These are phyloP conservation scores for Cerioporus squamosus DNA, from an alignment of 1,284 basidiomycete genomes.

Conservation along the genomic window DNA sequence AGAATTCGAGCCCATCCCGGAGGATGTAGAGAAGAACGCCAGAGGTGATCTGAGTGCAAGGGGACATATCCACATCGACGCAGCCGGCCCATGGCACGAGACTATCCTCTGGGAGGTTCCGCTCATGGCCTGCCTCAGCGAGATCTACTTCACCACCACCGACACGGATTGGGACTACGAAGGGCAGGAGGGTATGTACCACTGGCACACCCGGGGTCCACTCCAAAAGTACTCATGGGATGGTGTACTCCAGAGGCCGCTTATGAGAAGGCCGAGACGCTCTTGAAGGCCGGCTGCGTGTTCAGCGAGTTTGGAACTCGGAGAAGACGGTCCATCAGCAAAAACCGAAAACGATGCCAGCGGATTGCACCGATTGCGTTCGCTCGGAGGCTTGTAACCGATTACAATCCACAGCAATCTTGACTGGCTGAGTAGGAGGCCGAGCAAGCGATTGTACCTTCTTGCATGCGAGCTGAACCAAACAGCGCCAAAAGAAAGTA, in stretches of 20 bases:
- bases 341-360: too few species aligned
- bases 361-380: too few species aligned
- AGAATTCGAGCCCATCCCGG: conserved; percentile 61
- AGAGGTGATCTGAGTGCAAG: conserved; percentile 6
- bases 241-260: conserved; percentile 48
- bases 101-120: conserved; percentile 97
- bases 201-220: too few species aligned
- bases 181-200: conserved; percentile 68
- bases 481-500: too few species aligned
- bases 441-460: too few species aligned
- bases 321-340: conserved; percentile 59
- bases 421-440: too few species aligned
- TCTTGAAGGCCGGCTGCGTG: conserved; percentile 73
- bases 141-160: conserved; percentile 73
- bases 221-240: not conserved
- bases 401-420: too few species aligned
- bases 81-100: conserved; percentile 84
- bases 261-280: conserved; percentile 68
- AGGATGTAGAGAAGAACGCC: conserved; percentile 44
- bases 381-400: too few species aligned
- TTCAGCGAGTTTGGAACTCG: conserved; percentile 97
- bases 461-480: too few species aligned
- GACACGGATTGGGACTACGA: conserved; percentile 86
- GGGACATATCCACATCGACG: conserved; percentile 79
- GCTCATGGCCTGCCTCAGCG: conserved; percentile 87